Base-by-base conservation (phyloP, 2,329 filamentous ascomycete species). In the Colletotrichum theobromicola region DNA sequence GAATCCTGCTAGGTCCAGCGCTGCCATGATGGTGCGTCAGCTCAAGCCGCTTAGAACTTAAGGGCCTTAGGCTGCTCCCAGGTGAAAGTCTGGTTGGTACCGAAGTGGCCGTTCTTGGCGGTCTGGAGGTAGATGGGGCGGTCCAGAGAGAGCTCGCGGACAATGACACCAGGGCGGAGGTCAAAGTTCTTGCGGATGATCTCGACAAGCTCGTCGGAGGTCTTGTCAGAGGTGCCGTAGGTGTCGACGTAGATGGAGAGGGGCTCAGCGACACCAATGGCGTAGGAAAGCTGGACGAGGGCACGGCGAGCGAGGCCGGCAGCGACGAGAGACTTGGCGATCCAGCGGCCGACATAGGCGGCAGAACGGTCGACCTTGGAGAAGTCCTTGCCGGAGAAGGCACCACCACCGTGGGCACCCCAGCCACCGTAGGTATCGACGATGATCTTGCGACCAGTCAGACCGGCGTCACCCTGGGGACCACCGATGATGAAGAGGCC, bases 321-420 rank as follows among this genome's bases (percentile, higher is more conserved):
- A 82, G 93, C 88, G 80, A 99, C 95, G 78, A 99, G 92, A 55
- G 97, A 99, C 92, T 99, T 99, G 89, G 97, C 97, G 86, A 99
- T 96, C 97, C 97, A 99, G 85, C 97, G 95, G 80, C 92, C 96
- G 80, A 98, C 93, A 90, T 99, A 99, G 83, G 97, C 97, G 79
- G 97, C 97, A 68, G 97, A 98, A 82, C 97, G 95, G 86, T 99
- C 97, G 88, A 99, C 97, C 93, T 99, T 99, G 92, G 95, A 98
- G 93, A 98, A 99, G 87, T 99, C 97, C 94, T 99, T 99, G 83
- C 97, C 97, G 82, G 97, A 98, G 94, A 99, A 99, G 87, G 97
- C 97, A 94, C 97, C 97, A 91, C 97, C 97, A 91, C 97, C 97
- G 91, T 99, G 97, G 81, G 97, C 97, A 89, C 97, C 97, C 97